These are phyloP conservation scores for Mortierella sp. DNA, from an alignment of 371 early-diverging fungal genomes.

Conservation along the genomic window DNA sequence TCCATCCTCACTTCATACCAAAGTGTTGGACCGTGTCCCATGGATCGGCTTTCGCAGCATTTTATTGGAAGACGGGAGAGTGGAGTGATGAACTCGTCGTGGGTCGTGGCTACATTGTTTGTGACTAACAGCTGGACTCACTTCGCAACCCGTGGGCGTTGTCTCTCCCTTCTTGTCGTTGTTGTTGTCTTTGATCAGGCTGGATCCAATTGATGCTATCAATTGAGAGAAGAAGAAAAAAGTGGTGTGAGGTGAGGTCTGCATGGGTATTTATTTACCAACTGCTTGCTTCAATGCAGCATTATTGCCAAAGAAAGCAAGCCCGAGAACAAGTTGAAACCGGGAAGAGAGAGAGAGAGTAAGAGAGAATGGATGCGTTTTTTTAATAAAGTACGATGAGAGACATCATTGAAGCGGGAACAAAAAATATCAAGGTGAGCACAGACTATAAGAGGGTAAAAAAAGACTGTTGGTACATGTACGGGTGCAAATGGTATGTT, in stretches of 20 bases:
- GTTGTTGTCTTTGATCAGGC: neutral
- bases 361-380: neutral
- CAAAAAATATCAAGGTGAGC: neutral
- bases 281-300: neutral
- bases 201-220: neutral
- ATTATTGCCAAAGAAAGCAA: slow-evolving; percentile 8
- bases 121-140: too few species aligned
- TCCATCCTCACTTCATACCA: neutral
- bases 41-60: neutral
- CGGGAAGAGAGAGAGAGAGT: slow-evolving; percentile 10
- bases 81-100: neutral
- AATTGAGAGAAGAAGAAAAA: neutral
- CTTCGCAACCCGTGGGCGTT: neutral
- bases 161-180: neutral
- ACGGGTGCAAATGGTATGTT: neutral
- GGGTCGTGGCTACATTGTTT: neutral
- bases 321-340: slow-evolving; percentile 2
- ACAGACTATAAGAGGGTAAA: neutral
- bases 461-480: neutral
- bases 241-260: slow-evolving; percentile 11
- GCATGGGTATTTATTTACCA: neutral
- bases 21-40: neutral
- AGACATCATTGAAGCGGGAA: slow-evolving; percentile 3
- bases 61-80: neutral
- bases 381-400: neutral